Percentiles rank a stretch among this genome's conserved stretches.
These are phyloP conservation scores for Salix purpurea DNA, from an alignment of 345 rosid species.

Conservation along the genomic window DNA sequence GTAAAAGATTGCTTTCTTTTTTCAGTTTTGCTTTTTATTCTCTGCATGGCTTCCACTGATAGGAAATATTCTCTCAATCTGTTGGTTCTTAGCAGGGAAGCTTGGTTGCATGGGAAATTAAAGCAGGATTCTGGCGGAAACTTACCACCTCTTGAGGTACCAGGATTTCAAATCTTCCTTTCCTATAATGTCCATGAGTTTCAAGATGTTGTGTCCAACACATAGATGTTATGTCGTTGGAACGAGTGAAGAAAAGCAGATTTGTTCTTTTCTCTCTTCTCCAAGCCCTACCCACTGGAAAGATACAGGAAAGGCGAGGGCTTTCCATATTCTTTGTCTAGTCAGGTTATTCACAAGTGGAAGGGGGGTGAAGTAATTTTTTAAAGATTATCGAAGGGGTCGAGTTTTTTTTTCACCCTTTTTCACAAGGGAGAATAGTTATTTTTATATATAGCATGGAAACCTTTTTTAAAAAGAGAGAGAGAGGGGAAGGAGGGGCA, in stretches of 20 bases:
- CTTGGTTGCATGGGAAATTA: slow-evolving; percentile 81
- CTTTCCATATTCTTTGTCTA: slow-evolving; percentile 31
- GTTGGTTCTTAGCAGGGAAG: slow-evolving; percentile 67
- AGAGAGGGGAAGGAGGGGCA: neutral
- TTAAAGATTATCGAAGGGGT: neutral
- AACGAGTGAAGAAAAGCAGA: slow-evolving; percentile 18
- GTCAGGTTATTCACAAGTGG: slow-evolving; percentile 22
- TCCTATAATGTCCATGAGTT: slow-evolving; percentile 16
- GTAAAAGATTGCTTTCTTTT: slow-evolving; percentile 40
- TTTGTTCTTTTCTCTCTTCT: slow-evolving; percentile 10
- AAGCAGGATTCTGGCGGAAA: slow-evolving; percentile 51
- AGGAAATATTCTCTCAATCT: slow-evolving; percentile 38
- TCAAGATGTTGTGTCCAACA: neutral
- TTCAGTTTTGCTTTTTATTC: slow-evolving; percentile 24
- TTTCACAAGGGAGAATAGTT: neutral
- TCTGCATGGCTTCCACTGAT: slow-evolving; percentile 59
- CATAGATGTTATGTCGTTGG: slow-evolving; percentile 6
- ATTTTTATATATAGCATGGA: neutral
- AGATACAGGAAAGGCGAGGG: slow-evolving; percentile 26
- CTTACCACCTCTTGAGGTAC: slow-evolving; percentile 75
- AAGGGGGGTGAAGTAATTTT: slow-evolving; percentile 34
- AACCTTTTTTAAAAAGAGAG: neutral
- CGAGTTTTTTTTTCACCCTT: neutral
- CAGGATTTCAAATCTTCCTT: slow-evolving; percentile 5
- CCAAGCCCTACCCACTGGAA: slow-evolving; percentile 24